A percentile compares a stretch with the other conserved stretches of the same genome.
Evolutionary conservation across 176 grass and related monocot species (phyloP).

Genomic region (Avena eriantha): DNA sequence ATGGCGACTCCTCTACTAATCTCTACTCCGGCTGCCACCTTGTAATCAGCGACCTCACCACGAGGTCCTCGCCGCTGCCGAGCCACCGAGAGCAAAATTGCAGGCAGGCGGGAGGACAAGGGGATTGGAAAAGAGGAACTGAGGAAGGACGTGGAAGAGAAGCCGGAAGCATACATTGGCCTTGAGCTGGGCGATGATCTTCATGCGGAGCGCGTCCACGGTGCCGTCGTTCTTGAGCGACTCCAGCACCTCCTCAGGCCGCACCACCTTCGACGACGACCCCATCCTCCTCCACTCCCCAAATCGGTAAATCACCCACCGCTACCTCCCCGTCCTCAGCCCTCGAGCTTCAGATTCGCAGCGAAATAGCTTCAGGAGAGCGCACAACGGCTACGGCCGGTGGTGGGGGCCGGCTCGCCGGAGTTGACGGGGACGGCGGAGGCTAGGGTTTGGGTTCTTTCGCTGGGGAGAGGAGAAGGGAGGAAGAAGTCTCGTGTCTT

Average conservation of each 20-base stretch:
- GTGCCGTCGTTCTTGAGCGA: conserved; percentile 93
- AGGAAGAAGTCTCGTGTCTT: background rate
- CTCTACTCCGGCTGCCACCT: background rate
- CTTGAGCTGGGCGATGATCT: conserved; percentile 94
- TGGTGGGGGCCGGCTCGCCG: background rate
- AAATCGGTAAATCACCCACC: conserved; percentile 6
- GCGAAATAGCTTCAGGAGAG: background rate
- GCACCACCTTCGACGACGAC: conserved; percentile 67
- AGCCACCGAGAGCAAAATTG: background rate
- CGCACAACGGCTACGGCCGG: background rate
- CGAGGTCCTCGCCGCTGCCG: background rate
- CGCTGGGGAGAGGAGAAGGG: background rate
- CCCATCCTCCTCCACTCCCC: conserved; percentile 44
- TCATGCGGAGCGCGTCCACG: conserved; percentile 92
- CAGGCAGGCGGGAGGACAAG: background rate
- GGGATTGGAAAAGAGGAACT: background rate
- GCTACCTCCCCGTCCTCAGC: background rate
- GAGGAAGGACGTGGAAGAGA: background rate
- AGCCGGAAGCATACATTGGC: conserved; percentile 65
- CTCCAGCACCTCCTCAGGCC: conserved; percentile 86
- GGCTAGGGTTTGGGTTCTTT: conserved; percentile 27
- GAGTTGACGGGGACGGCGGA: background rate
- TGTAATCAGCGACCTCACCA: background rate
- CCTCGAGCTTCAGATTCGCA: background rate
- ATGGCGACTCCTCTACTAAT: background rate